Conservation (phyloP, 176 grass and related monocot species). For the Cenchrus fungigraminus region DNA sequence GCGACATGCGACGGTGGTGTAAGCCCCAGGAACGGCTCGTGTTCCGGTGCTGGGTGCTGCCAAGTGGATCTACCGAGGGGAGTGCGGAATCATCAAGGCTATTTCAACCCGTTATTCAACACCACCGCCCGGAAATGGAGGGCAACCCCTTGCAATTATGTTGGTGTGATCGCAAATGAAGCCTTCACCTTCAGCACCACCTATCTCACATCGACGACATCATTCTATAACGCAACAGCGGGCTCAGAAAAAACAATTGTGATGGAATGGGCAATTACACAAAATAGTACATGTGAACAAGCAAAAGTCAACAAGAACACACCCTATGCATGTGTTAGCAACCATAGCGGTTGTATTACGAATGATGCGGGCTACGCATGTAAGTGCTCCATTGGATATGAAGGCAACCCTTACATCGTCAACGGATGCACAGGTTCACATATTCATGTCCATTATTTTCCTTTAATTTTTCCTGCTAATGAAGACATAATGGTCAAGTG, state of each 20-base stretch:
- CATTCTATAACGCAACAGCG: not conserved
- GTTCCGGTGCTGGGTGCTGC: too few relatives aligned
- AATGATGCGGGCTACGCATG: slow-evolving; percentile 20
- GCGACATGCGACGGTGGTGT: too few relatives aligned
- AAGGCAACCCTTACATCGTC: slow-evolving; percentile 29
- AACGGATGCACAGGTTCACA: slow-evolving; percentile 25
- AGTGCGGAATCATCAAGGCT: too few relatives aligned
- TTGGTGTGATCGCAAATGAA: not conserved
- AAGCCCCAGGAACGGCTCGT: too few relatives aligned
- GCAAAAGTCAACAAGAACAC: not conserved
- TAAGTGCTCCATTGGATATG: not conserved
- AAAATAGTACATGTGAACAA: not conserved
- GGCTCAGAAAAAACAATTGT: not conserved
- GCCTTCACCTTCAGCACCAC: slow-evolving; percentile 15
- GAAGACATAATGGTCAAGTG: too few relatives aligned
- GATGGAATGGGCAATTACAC: slow-evolving; percentile 25
- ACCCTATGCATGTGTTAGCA: slow-evolving; percentile 18
- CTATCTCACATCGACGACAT: slow-evolving; percentile 11
- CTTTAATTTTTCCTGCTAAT: not conserved
- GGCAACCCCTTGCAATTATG: not conserved
- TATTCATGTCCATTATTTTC: not conserved
- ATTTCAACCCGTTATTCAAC: too few relatives aligned
- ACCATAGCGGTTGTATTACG: not conserved
- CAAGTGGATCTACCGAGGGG: too few relatives aligned
- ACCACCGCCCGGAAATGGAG: too few relatives aligned